Percentiles rank a stretch among this genome's conserved stretches.
phyloP scores from a whole-genome alignment of 2,329 filamentous ascomycete species.

The Aureobasidium sp. region DNA sequence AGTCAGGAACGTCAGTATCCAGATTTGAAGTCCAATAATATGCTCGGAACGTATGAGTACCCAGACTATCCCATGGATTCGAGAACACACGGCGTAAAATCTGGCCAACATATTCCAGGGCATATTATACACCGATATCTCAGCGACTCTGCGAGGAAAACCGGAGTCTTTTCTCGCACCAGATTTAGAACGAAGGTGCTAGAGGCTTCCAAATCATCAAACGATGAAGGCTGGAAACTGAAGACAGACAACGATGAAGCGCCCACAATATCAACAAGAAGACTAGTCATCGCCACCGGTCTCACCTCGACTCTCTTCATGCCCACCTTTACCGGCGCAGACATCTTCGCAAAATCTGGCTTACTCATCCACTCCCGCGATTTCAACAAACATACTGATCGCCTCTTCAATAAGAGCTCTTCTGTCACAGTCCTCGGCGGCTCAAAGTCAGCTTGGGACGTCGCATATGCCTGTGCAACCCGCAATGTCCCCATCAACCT shows the following conservation, averaged over 20 bases:
- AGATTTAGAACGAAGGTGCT: conserved; percentile 47
- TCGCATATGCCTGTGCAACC: conserved; percentile 51
- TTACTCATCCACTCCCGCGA: conserved; percentile 54
- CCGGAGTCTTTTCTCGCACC: conserved; percentile 43
- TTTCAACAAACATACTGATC: conserved; percentile 37
- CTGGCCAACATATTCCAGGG: conserved; percentile 54
- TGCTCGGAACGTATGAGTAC: conserved; percentile 65
- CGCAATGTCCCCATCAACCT: conserved; percentile 48
- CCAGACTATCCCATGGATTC: conserved; percentile 64
- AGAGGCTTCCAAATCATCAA: conserved; percentile 35
- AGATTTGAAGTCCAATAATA: conserved; percentile 66
- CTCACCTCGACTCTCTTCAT: conserved; percentile 52
- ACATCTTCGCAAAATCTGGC: conserved; percentile 39
- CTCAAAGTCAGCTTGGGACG: conserved; percentile 58
- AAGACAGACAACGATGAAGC: background rate
- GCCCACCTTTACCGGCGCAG: conserved; percentile 45
- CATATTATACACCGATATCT: conserved; percentile 51
- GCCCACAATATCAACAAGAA: too few species aligned
- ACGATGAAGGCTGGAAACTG: conserved; percentile 22
- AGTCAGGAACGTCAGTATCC: conserved; percentile 59
- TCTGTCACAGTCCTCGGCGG: conserved; percentile 52
- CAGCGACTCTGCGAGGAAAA: conserved; percentile 47
- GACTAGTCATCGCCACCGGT: conserved; percentile 57
- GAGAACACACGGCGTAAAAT: conserved; percentile 39
- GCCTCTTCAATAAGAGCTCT: conserved; percentile 31